Conservation (phyloP, 106 monocot species). For the Amphibolis antarctica region DNA sequence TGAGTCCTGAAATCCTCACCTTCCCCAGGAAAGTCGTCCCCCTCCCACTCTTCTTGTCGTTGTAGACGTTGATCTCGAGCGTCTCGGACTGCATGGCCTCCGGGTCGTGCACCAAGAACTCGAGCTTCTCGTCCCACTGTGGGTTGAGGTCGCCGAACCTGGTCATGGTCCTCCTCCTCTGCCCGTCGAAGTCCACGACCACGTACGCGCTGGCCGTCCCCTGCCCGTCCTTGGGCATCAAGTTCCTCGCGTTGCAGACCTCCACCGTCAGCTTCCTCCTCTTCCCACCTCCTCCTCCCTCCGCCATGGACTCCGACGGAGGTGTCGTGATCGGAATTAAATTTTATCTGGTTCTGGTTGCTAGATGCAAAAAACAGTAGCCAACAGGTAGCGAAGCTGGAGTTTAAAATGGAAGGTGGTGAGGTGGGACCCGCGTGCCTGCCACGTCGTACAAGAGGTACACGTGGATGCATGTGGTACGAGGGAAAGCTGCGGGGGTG, state of each 20-base stretch:
- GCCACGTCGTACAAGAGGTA: too few species aligned
- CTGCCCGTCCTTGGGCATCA: constrained; percentile 96
- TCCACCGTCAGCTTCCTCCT: constrained; percentile 50
- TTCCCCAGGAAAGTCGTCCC: constrained; percentile 53
- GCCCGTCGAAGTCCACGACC: constrained; percentile 83
- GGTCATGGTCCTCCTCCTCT: constrained; percentile 74
- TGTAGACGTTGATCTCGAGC: constrained; percentile 77
- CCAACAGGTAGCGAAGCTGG: too few species aligned
- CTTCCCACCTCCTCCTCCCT: constrained; percentile 5
- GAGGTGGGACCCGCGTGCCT: too few species aligned
- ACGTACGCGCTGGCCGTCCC: constrained; percentile 86
- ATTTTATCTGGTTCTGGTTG: too few species aligned
- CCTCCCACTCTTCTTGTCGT: constrained; percentile 63
- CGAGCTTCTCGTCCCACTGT: constrained; percentile 79
- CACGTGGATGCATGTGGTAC: too few species aligned
- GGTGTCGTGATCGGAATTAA: not conserved
- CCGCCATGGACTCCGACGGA: too few species aligned
- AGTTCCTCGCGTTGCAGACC: constrained; percentile 65
- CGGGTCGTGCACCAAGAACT: constrained; percentile 76
- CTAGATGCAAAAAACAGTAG: too few species aligned
- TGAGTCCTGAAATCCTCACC: constrained; percentile 63
- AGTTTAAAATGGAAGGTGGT: too few species aligned
- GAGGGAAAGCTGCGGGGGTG: too few species aligned
- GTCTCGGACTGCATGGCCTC: constrained; percentile 47
- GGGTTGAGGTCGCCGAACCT: constrained; percentile 67